Base-by-base conservation (phyloP, 495 filamentous ascomycete species). In the Podospora comata region DNA sequence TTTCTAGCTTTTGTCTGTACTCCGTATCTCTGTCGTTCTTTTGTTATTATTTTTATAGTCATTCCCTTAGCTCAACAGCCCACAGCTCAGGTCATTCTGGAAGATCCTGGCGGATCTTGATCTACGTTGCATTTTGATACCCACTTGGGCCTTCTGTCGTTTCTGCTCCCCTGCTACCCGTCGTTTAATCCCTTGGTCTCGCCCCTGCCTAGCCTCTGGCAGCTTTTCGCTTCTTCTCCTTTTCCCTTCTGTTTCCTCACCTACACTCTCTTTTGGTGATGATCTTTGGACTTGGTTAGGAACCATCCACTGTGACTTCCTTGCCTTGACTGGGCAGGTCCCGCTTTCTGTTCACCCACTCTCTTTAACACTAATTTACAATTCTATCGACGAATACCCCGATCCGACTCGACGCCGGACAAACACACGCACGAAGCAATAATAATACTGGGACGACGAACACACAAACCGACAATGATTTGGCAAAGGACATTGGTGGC, bases 301-400 rank as follows among this genome's bases (percentile, higher is more conserved):
- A 60, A 68, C 34, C 65, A 65, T 68, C 53, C 64, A 68, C 20
- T 65, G 34, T 32, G 57, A 32, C 66, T 57, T 61, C 72, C 66
- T 73, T 71, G 68, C 71, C 70, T 73, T 73, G 61, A 62, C 60
- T 64, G 75, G 75, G 75, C 75, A 57, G 75, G 75, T 65, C 75
- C 75, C 75, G 48, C 67, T 70, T 48, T 71, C 67, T 70, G 66
- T 72, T 75, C 69, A 20, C 66, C 53, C 32, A 34, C 66, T 69
- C 66, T 70, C 62, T 68, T 67, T 56, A 5, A 60, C 27, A 16
- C 16, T 48, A 18, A 48, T 63, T 34, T 2, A 62, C 32, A 59
- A 39, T 23, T 23, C 23, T 23, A 23, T 55, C 56, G n/a, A 62
- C 59, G 34, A 60, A 26, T 32, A 28, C 30, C 59, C 26, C 28